phyloP scores from a whole-genome alignment of 805 yeast species.

The Metschnikowia sp. region DNA sequence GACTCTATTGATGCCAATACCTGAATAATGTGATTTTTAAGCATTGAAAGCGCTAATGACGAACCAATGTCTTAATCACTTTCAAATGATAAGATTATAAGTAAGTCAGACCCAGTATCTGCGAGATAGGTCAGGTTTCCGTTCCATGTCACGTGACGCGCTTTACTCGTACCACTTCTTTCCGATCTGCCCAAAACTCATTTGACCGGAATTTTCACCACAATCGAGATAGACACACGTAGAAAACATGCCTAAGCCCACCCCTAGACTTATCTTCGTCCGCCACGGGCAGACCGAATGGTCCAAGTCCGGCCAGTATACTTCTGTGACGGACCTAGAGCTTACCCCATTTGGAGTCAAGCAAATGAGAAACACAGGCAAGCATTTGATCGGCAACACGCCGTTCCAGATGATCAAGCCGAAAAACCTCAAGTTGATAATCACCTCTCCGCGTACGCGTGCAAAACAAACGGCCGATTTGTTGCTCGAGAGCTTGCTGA shows the following conservation, averaged over 20 bases:
- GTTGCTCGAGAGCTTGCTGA: conserved; percentile 49
- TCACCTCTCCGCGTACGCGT: conserved; percentile 78
- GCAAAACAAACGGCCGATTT: conserved; percentile 74
- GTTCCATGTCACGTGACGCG: no score
- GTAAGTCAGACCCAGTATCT: no score
- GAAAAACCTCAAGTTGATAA: conserved; percentile 54
- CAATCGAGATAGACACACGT: no score
- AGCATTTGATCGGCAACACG: conserved; percentile 56
- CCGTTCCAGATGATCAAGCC: conserved; percentile 61
- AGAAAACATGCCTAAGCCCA: conserved; percentile 17
- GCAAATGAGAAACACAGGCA: conserved; percentile 75
- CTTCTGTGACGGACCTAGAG: conserved; percentile 79
- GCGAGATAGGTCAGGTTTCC: no score
- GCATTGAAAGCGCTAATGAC: no score
- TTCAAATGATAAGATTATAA: no score
- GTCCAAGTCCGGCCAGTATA: conserved; percentile 92
- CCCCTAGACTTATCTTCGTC: conserved; percentile 68
- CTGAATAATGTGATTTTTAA: no score
- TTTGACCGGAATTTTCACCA: no score
- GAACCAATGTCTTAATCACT: no score
- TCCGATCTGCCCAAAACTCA: no score
- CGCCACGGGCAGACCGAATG: conserved; percentile 94
- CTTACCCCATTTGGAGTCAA: conserved; percentile 74
- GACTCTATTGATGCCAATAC: no score
- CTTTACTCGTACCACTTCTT: no score